Evolutionary conservation across 345 rosid genomes (phyloP).

Genomic region (Rhodomyrtus tomentosa): DNA sequence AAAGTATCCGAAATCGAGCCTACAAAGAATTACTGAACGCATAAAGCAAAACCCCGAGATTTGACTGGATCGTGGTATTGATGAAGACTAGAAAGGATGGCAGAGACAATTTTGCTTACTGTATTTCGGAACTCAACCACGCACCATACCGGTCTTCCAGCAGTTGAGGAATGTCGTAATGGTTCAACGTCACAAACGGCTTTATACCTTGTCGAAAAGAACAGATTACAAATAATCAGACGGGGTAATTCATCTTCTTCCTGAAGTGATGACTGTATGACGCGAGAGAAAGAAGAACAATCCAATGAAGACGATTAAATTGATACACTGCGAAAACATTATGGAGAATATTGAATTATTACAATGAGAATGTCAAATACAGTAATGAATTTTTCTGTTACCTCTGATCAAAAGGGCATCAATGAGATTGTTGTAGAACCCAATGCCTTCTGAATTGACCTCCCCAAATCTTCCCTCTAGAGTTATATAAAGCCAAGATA

Average conservation of each 20-base stretch:
- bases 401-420: slow-evolving; percentile 10
- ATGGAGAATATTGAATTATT: neutral
- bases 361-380: neutral
- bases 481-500: neutral
- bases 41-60: neutral
- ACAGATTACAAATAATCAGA: neutral
- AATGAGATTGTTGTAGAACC: slow-evolving; percentile 11
- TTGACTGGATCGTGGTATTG: slow-evolving; percentile 8
- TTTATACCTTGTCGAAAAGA: slow-evolving; percentile 3
- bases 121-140: slow-evolving; percentile 15
- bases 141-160: slow-evolving; percentile 11
- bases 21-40: slow-evolving; percentile 13
- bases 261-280: neutral
- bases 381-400: neutral
- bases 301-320: neutral
- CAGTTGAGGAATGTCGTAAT: slow-evolving; percentile 11
- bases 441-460: slow-evolving; percentile 10
- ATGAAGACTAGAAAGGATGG: neutral
- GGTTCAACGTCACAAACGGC: slow-evolving; percentile 13
- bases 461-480: slow-evolving; percentile 18
- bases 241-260: neutral
- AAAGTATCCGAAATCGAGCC: slow-evolving; percentile 39
- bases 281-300: neutral
- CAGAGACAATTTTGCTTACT: neutral
- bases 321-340: neutral